Conservation (phyloP, 108 stramenopile species). For the Schizochytrium sp. region DNA sequence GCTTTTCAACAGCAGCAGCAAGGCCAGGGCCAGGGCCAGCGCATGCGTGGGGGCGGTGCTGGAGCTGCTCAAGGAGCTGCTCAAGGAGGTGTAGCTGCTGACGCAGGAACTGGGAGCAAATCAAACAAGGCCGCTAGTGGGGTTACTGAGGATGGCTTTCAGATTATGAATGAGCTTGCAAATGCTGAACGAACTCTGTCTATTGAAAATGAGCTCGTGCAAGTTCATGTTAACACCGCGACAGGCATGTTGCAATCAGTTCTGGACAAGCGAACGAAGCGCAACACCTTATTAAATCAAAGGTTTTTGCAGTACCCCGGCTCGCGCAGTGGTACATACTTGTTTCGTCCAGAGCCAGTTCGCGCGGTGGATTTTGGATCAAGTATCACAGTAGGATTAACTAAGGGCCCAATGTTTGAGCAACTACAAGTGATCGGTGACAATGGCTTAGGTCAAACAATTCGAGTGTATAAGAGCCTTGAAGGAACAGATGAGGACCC, state of each 20-base stretch:
- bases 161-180: background rate
- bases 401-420: constrained; percentile 49
- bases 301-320: constrained; percentile 20
- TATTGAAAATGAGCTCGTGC: constrained; percentile 3
- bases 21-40: background rate
- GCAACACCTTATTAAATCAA: constrained; percentile 11
- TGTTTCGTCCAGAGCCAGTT: constrained; percentile 6
- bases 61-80: background rate
- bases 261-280: constrained; percentile 56
- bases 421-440: constrained; percentile 2
- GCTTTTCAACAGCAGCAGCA: constrained; percentile 21
- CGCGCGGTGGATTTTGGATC: constrained; percentile 5
- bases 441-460: constrained; percentile 42
- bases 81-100: background rate
- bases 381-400: background rate
- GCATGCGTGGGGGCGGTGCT: background rate
- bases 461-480: background rate
- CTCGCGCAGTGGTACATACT: background rate
- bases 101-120: background rate
- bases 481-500: background rate
- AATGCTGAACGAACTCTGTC: background rate
- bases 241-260: constrained; percentile 50
- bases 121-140: background rate
- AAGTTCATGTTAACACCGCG: constrained; percentile 17
- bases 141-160: background rate